These are phyloP conservation scores for Fusarium nematophilum DNA, from an alignment of 2,329 filamentous ascomycete species.

Conservation along the genomic window DNA sequence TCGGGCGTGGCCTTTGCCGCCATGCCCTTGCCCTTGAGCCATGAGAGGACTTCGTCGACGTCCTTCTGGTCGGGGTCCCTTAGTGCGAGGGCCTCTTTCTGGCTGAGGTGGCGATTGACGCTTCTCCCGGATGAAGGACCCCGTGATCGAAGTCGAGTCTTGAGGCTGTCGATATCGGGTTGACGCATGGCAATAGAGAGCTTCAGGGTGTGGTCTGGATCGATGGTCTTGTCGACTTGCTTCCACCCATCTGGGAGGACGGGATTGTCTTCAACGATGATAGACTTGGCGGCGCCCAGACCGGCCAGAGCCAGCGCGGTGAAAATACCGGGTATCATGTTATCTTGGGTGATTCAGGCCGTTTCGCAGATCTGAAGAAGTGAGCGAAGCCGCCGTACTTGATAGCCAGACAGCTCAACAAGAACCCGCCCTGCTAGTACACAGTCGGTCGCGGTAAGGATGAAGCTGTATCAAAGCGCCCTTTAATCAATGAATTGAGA, in stretches of 20 bases:
- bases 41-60: constrained; percentile 52
- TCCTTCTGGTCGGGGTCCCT: constrained; percentile 50
- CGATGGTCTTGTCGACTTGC: constrained; percentile 33
- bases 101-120: constrained; percentile 47
- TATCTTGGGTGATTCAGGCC: not conserved
- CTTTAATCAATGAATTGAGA: not conserved
- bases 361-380: not conserved
- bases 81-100: constrained; percentile 51
- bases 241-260: constrained; percentile 48
- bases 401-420: not conserved
- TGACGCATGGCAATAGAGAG: constrained; percentile 50
- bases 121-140: constrained; percentile 20
- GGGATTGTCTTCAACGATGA: constrained; percentile 44
- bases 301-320: constrained; percentile 38
- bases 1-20: constrained; percentile 44
- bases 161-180: constrained; percentile 44
- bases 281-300: constrained; percentile 33
- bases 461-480: not conserved
- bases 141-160: constrained; percentile 39
- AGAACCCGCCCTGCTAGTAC: no score
- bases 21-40: constrained; percentile 56
- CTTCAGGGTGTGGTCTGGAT: constrained; percentile 40
- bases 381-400: not conserved
- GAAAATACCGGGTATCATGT: constrained; percentile 30
- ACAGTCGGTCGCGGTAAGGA: not conserved